A percentile compares a stretch with the other conserved stretches of the same genome.
Conservation (phyloP, 73 alveolate genomes). For the Uronychia setigera region DNA sequence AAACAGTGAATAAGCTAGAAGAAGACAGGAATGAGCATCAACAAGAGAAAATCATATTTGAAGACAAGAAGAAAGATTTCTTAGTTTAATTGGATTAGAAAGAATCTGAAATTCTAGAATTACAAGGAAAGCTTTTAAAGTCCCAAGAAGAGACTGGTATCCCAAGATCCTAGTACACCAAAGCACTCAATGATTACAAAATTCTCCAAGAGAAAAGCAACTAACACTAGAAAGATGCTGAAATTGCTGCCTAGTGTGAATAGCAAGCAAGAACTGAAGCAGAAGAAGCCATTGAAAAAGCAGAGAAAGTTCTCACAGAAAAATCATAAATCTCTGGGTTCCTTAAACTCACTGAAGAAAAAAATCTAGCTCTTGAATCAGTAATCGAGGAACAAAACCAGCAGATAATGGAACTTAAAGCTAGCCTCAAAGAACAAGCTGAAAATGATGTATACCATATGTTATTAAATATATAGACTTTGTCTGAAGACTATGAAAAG, state of each 20-base stretch:
- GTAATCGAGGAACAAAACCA: conserved; percentile 6
- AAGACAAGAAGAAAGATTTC: conserved; percentile 21
- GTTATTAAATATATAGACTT: not conserved
- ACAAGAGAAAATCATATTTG: conserved; percentile 10
- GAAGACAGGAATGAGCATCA: conserved; percentile 11
- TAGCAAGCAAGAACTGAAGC: not conserved
- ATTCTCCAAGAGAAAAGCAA: not conserved
- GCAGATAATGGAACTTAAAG: conserved; percentile 15
- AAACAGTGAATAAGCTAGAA: conserved; percentile 28
- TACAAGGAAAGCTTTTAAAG: conserved; percentile 25
- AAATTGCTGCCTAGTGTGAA: not conserved
- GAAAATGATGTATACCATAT: not conserved
- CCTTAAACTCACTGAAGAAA: not conserved
- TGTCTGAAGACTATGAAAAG: not conserved
- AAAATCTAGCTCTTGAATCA: not conserved
- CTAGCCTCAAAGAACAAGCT: not conserved
- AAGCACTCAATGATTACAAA: not conserved
- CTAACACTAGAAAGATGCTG: not conserved
- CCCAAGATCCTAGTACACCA: not conserved
- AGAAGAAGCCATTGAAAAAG: conserved; percentile 10
- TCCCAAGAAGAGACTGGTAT: not conserved
- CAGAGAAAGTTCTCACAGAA: not conserved
- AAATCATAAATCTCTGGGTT: not conserved
- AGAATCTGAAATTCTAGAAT: conserved; percentile 5
- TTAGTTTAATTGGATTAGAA: conserved; percentile 7